Evolutionary conservation across 257 asterid species (phyloP).

Genomic region (Solanum neorickii): DNA sequence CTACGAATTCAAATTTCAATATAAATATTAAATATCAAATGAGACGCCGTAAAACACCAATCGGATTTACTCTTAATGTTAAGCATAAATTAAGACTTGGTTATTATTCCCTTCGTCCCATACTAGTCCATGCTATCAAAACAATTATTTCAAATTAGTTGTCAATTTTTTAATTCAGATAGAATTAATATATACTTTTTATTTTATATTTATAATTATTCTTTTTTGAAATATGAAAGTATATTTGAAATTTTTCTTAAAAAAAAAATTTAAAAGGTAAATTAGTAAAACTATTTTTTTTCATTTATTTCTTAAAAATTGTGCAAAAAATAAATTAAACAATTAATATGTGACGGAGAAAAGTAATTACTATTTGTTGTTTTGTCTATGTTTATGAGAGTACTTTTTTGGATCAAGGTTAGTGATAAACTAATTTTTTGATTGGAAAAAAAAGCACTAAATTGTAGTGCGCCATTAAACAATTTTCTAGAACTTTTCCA

Average conservation of each 20-base stretch:
- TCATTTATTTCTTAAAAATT: too few relatives aligned
- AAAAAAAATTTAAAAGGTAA: too few relatives aligned
- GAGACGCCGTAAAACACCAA: not conserved
- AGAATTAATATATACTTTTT: too few relatives aligned
- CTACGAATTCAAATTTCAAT: not conserved
- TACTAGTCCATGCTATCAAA: too few relatives aligned
- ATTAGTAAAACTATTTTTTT: too few relatives aligned
- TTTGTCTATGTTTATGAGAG: too few relatives aligned
- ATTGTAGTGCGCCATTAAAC: not conserved
- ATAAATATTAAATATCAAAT: not conserved
- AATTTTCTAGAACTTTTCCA: not conserved
- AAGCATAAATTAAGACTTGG: not conserved
- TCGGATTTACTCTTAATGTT: not conserved
- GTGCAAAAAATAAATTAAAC: too few relatives aligned
- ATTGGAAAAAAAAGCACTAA: not conserved
- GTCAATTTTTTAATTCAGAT: not conserved
- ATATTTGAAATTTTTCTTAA: too few relatives aligned
- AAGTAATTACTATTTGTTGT: not conserved
- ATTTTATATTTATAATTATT: too few relatives aligned
- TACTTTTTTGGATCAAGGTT: not conserved
- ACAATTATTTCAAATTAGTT: too few relatives aligned
- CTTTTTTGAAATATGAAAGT: accelerated
- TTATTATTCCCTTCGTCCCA: accelerated
- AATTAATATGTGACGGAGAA: too few relatives aligned
- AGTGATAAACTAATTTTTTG: not conserved